Percentiles rank a stretch among this genome's conserved stretches.
These are phyloP conservation scores for Tylopilus sp. DNA, from an alignment of 1,284 basidiomycete species.

Conservation along the genomic window DNA sequence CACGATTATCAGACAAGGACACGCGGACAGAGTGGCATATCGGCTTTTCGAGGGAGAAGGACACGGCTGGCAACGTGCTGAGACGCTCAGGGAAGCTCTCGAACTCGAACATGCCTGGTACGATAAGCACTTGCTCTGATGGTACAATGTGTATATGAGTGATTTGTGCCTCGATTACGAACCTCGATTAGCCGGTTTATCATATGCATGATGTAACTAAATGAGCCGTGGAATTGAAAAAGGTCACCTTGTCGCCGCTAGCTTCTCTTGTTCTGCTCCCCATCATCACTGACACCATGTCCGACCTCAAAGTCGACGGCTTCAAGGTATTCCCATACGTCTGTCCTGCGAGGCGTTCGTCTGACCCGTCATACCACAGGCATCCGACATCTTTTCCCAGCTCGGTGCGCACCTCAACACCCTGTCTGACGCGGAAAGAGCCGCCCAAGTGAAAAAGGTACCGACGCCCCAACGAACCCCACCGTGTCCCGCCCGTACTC, in stretches of 20 bases:
- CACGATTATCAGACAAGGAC: conserved; percentile 47
- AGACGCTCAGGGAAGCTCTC: conserved; percentile 57
- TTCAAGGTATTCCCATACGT: conserved; percentile 58
- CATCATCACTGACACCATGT: conserved; percentile 55
- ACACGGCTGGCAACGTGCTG: conserved; percentile 61
- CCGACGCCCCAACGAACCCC: no score
- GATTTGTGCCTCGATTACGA: no score
- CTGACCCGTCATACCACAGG: conserved; percentile 51
- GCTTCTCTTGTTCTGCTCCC: not conserved
- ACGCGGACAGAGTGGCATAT: conserved; percentile 57
- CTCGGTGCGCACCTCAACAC: conserved; percentile 73
- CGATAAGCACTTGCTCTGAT: conserved; percentile 28
- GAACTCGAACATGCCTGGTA: conserved; percentile 52
- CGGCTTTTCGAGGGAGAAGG: conserved; percentile 64
- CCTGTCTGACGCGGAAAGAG: conserved; percentile 81
- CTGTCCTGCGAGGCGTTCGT: not conserved
- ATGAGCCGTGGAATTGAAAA: no score
- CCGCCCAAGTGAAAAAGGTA: conserved; percentile 90
- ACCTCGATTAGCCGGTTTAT: conserved; percentile 12
- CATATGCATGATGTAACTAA: conserved; percentile 13
- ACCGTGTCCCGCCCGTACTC: no score
- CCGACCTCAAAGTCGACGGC: conserved; percentile 66
- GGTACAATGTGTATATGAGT: not conserved
- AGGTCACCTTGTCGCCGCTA: not conserved
- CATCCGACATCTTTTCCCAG: conserved; percentile 75